Evolutionary conservation across 1,284 basidiomycete genomes (phyloP).

Genomic region (Ganoderma lingzhi): DNA sequence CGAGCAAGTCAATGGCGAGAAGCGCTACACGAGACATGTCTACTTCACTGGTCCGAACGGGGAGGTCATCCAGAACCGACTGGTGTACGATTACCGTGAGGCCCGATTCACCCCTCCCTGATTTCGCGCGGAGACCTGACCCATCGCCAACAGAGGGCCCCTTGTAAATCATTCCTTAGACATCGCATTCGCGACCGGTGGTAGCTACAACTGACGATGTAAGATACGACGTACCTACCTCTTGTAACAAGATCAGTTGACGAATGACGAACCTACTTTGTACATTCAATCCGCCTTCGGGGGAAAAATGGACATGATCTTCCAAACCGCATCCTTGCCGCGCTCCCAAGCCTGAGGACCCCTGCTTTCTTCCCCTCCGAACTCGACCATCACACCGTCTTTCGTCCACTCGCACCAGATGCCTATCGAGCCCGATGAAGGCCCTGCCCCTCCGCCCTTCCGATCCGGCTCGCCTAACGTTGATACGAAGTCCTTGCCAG

Average conservation of each 20-base stretch:
- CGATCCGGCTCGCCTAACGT: conserved; percentile 83
- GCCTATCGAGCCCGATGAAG: conserved; percentile 82
- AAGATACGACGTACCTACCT: conserved; percentile 32
- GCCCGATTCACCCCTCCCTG: conserved; percentile 2
- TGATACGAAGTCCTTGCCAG: conserved; percentile 80
- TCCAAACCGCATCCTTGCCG: conserved; percentile 83
- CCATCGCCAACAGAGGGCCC: conserved; percentile 24
- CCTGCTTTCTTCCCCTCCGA: conserved; percentile 76
- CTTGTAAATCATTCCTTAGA: conserved; percentile 14
- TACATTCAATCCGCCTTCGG: conserved; percentile 35
- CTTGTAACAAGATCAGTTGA: not conserved
- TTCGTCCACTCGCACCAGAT: conserved; percentile 94
- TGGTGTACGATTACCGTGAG: conserved; percentile 75
- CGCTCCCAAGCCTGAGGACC: conserved; percentile 87
- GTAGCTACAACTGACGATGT: conserved; percentile 3
- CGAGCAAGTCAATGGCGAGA: conserved; percentile 64
- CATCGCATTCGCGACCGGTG: conserved; percentile 1
- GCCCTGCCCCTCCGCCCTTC: conserved; percentile 87
- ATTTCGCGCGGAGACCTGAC: not conserved
- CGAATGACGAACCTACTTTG: conserved; percentile 16
- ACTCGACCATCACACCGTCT: conserved; percentile 84
- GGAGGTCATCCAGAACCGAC: conserved; percentile 62
- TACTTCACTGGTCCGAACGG: conserved; percentile 69
- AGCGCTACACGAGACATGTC: conserved; percentile 67
- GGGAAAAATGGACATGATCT: conserved; percentile 72